These are phyloP conservation scores for Ogataea neopini DNA, from an alignment of 805 yeast genomes.

Conservation along the genomic window DNA sequence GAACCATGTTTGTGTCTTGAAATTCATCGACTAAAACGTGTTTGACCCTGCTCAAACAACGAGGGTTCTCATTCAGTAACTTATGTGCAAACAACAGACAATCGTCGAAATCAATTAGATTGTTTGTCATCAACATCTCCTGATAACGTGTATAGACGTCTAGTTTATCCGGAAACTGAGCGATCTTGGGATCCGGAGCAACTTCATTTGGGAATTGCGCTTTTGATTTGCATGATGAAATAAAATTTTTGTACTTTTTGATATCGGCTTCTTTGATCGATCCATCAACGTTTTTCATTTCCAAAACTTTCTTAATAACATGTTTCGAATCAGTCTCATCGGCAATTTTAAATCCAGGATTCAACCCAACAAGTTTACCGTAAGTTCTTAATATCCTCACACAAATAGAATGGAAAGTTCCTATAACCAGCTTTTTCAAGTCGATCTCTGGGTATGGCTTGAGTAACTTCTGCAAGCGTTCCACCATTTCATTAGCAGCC, in stretches of 20 bases:
- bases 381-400: conserved; percentile 54
- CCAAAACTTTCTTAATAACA: conserved; percentile 42
- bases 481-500: conserved; percentile 85
- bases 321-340: conserved; percentile 62
- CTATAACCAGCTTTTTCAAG: conserved; percentile 56
- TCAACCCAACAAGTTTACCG: conserved; percentile 52
- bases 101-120: conserved; percentile 80
- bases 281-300: conserved; percentile 13
- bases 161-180: conserved; percentile 34
- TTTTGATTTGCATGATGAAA: conserved; percentile 58
- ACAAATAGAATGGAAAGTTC: conserved; percentile 90
- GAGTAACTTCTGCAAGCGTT: conserved; percentile 49
- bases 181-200: conserved; percentile 23
- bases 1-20: conserved; percentile 86
- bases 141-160: conserved; percentile 57
- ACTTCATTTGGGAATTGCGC: conserved; percentile 47
- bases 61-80: conserved; percentile 45
- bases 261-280: conserved; percentile 39
- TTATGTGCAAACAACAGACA: conserved; percentile 57
- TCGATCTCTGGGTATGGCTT: conserved; percentile 34
- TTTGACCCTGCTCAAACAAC: conserved; percentile 49
- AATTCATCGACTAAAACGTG: conserved; percentile 92
- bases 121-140: conserved; percentile 40
- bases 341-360: conserved; percentile 50
- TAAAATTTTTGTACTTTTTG: conserved; percentile 42